Evolutionary conservation across 2,329 filamentous ascomycete species (phyloP).

Genomic region (Stemphylium beticola): DNA sequence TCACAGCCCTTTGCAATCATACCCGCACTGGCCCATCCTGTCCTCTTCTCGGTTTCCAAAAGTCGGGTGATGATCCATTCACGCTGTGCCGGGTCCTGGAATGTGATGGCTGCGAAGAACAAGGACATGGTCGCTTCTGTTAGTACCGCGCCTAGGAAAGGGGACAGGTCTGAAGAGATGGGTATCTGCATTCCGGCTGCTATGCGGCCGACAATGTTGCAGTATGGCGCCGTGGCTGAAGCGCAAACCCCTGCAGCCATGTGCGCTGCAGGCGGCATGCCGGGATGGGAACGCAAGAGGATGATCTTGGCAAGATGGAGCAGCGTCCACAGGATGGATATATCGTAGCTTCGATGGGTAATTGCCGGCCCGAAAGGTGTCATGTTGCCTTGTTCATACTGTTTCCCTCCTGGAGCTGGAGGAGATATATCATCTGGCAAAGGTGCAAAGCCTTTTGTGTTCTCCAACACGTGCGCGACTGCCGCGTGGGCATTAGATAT

Average conservation of each 20-base stretch:
- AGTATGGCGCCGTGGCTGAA: constrained; percentile 71
- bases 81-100: constrained; percentile 72
- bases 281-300: constrained; percentile 80
- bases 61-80: constrained; percentile 78
- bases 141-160: constrained; percentile 77
- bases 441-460: constrained; percentile 78
- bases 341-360: constrained; percentile 84
- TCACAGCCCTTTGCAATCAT: constrained; percentile 87
- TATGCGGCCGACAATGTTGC: constrained; percentile 79
- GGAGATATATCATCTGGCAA: constrained; percentile 71
- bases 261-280: constrained; percentile 90
- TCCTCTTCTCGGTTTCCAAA: constrained; percentile 76
- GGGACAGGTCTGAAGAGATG: constrained; percentile 63
- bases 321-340: constrained; percentile 85
- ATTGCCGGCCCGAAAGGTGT: constrained; percentile 84
- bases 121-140: constrained; percentile 82
- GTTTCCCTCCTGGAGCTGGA: constrained; percentile 52
- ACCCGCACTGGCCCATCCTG: constrained; percentile 84
- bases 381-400: constrained; percentile 24
- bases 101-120: constrained; percentile 88
- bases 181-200: constrained; percentile 69
- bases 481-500: constrained; percentile 74
- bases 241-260: constrained; percentile 82
- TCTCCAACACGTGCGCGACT: constrained; percentile 62
- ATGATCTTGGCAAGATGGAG: constrained; percentile 86